Evolutionary conservation across 2,329 filamentous ascomycete species (phyloP), one percentile per base, ranked within the genome.

Genomic region (Biscogniauxia mediterranea): DNA sequence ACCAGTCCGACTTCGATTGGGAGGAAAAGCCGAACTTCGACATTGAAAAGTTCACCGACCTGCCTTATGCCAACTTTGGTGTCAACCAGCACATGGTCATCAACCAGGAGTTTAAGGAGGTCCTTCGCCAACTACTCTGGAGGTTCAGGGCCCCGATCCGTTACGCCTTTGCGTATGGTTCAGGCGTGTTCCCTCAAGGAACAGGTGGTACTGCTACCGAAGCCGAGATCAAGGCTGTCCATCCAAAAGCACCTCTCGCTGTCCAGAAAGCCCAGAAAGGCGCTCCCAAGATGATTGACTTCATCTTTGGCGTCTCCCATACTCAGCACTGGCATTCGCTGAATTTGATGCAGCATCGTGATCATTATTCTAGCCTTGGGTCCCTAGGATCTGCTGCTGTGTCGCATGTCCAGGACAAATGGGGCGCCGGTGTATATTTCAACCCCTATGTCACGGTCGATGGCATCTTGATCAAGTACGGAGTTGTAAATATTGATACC

Each of bases 111-210:
- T 95, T 98, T 76, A 97, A 97, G 73, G 91, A 97, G 76, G 89
- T 89, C 13, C 78, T 99, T 70, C 87, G 93, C 58, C 87, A 93
- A 70, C 91, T 98, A 66, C 81, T 97, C 21, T 95, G 93, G 85
- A 87, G 96, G 71, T 98, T 99, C 76, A 85, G 89, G 56, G 94
- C 95, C 0, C 94, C 95, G 0, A 96, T 99, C 67, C 88, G 93
- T 59, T 98, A 98, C 79, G 94, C 93, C 15, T 97, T 99, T 75
- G 95, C 95, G 1, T 99, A 99, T 73, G 95, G 95, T 21, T 98
- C 94, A 5, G 95, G 95, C 3, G 95, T 99, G 9, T 99, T 99
- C 72, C 88, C 93, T 0, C 95, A 99, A 74, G 80, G 80, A 21
- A 79, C 76, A 61, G 72, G 77, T 58, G 83, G 83, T 66, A 76